These are phyloP conservation scores for Colletotrichum spaethianum DNA, from an alignment of 2,329 filamentous ascomycete genomes.

Conservation along the genomic window DNA sequence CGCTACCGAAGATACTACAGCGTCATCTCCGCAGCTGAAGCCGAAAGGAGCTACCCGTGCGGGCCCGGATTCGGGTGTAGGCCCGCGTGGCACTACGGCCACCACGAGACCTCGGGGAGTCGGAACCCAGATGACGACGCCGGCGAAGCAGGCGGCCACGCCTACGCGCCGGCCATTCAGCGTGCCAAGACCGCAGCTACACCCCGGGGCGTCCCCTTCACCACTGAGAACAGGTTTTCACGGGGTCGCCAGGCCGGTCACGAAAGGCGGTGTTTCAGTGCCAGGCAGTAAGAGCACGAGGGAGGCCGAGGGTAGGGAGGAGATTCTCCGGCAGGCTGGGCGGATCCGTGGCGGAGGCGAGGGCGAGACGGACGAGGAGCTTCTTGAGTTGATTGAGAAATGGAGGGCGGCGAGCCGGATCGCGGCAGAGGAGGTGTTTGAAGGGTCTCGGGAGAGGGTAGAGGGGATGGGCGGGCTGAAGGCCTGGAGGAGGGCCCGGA, in stretches of 20 bases:
- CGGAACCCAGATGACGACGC: neutral
- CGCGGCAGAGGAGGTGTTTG: conserved; percentile 42
- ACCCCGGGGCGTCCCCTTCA: neutral
- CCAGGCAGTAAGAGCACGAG: conserved; percentile 4
- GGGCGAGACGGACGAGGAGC: conserved; percentile 28
- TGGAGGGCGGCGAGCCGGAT: conserved; percentile 40
- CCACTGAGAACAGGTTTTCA: neutral
- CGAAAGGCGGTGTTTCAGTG: neutral
- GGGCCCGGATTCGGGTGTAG: neutral
- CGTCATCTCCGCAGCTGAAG: neutral
- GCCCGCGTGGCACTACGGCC: neutral
- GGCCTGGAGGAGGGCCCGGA: conserved; percentile 29
- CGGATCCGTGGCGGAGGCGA: conserved; percentile 15
- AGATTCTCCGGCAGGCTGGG: conserved; percentile 35
- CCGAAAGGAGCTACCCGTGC: neutral
- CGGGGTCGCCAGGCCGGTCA: neutral
- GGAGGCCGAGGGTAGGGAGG: conserved; percentile 31
- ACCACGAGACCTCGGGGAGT: neutral
- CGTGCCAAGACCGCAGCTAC: conserved; percentile 13
- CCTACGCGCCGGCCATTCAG: conserved; percentile 32
- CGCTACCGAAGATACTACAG: neutral
- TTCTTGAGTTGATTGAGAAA: conserved; percentile 37
- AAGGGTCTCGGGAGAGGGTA: conserved; percentile 24
- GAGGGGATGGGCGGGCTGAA: conserved; percentile 32
- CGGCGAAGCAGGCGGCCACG: conserved; percentile 14